Base-by-base conservation (phyloP, 148 eudicot species). In the Heliosperma pusillum region DNA sequence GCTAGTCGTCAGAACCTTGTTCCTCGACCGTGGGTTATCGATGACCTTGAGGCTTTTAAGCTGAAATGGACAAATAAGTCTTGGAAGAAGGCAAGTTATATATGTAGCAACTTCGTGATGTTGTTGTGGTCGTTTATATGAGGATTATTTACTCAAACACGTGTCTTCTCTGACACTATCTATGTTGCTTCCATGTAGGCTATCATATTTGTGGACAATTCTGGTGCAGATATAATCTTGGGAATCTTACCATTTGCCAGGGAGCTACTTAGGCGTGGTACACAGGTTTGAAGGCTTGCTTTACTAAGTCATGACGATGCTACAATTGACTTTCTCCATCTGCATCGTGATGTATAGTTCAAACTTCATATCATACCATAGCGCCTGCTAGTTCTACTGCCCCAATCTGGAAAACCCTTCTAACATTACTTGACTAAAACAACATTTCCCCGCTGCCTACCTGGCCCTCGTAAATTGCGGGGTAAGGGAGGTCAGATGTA, bases 11-110 rank as follows among this genome's bases (percentile, higher is more conserved):
- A 96, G 82, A 89, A 89, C 78, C 97, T 96, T 71, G 85, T 96
- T 75, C 83, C 99, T 81, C 97, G 97, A 76, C 99, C 99, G 16
- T 96, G 99, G 99, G 97, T 96, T 78, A 85, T 96, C 77, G 99
- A 96, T 89, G 99, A 96, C 79, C 84, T 96, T 82, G 97, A 92
- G 26, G 72, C 79, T 52, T 96, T 90, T 74, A 83, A 89, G 47
- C 56, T 81, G 74, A 88, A 86, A 62, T 96, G 97, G 97, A 75
- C 75, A 74, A 88, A 79, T 69, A 92, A 88, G 85, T 77, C 91
- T 33, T 96, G 99, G 99, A 88, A 80, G 82, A 96, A 89, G 94
- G 99, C 78, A 75, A 81, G 83, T 71, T 66, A 55, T 74, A 21
- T 7, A 16, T 45, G n/a, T 72, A 24, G 16, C 61, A 7, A 21